phyloP scores from a whole-genome alignment of 2,329 filamentous ascomycete genomes.

The Nemania diffusa region DNA sequence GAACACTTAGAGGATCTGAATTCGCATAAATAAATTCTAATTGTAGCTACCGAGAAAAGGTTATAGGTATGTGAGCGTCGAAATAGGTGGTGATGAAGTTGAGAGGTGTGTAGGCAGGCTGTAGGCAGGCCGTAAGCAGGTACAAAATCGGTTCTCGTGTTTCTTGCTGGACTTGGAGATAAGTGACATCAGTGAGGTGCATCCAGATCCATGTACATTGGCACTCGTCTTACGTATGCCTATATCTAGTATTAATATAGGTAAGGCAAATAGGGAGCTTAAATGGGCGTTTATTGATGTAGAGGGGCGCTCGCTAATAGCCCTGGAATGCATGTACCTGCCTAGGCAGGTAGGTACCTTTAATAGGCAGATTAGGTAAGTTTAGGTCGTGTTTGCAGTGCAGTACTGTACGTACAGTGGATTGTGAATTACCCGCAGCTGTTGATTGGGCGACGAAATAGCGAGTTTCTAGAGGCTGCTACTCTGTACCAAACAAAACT shows the following conservation, averaged over 20 bases:
- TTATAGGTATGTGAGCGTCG: neutral
- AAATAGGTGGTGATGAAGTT: neutral
- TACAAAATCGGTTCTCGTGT: too few species aligned
- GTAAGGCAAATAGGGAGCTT: too few species aligned
- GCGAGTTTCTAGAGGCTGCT: constrained; percentile 7
- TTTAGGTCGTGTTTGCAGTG: neutral
- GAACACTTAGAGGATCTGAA: neutral
- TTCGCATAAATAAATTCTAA: neutral
- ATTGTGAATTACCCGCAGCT: neutral
- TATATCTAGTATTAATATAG: neutral
- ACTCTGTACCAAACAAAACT: constrained; percentile 27
- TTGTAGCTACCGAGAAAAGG: too few species aligned
- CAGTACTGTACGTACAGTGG: neutral
- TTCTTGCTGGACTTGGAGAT: neutral
- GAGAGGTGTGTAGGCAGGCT: neutral
- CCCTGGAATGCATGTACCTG: neutral
- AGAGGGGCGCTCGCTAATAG: neutral
- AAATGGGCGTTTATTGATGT: too few species aligned
- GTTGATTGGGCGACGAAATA: constrained; percentile 28
- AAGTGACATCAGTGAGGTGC: constrained; percentile 8
- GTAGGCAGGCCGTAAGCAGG: too few species aligned
- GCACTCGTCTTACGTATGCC: neutral
- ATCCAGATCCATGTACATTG: neutral
- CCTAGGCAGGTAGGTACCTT: neutral
- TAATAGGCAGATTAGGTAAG: too few species aligned